These are phyloP conservation scores for Trypanosoma rangeli DNA, from an alignment of 208 protist species.

Conservation along the genomic window DNA sequence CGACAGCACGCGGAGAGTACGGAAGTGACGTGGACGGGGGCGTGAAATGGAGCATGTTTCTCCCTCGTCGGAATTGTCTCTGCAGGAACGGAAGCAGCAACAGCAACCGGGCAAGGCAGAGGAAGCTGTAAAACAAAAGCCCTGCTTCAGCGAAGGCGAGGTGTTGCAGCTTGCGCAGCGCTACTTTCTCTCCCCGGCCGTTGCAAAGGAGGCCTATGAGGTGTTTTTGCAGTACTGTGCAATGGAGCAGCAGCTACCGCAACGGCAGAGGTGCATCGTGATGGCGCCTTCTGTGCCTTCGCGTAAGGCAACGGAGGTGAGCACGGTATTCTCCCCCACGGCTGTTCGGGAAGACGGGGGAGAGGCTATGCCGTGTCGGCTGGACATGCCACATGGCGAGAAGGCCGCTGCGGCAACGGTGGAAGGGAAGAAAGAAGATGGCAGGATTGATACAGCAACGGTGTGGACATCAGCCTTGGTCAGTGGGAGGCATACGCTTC, in stretches of 20 bases:
- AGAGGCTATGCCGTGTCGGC: not conserved
- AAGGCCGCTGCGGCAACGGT: not conserved
- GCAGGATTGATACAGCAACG: not conserved
- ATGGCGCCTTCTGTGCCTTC: not conserved
- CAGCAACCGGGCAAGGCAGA: not conserved
- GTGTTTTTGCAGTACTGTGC: conserved; percentile 38
- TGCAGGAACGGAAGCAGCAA: not conserved
- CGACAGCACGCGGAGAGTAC: not conserved
- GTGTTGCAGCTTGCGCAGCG: conserved; percentile 34
- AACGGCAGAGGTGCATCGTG: not conserved
- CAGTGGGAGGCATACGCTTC: not conserved
- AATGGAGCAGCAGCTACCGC: conserved; percentile 17
- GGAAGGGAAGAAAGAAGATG: not conserved
- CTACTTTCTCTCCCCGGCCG: conserved; percentile 36
- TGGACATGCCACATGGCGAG: not conserved
- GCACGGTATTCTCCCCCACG: not conserved
- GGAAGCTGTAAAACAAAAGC: not conserved
- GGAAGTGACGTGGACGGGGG: not conserved
- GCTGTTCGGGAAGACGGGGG: not conserved
- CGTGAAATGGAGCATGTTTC: not conserved
- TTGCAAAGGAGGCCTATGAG: conserved; percentile 35
- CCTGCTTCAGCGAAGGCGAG: conserved; percentile 1
- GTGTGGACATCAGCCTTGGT: not conserved
- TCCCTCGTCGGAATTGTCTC: not conserved
- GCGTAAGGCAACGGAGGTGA: not conserved